phyloP scores from a whole-genome alignment of 139 green algal species.

The Chlorella sp. region DNA sequence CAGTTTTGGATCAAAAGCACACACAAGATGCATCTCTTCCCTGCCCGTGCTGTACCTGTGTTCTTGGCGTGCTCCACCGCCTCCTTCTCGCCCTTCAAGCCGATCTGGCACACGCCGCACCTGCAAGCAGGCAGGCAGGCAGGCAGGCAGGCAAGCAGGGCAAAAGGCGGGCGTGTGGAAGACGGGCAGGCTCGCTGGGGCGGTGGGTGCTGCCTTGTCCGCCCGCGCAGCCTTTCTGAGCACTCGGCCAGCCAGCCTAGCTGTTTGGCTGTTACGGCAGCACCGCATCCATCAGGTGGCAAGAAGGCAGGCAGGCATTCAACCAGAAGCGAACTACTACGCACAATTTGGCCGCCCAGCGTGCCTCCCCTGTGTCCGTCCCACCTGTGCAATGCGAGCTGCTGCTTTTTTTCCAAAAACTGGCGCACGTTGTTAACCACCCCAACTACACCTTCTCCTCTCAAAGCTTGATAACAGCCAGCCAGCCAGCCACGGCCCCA shows the following conservation, averaged over 20 bases:
- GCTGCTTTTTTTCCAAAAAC: not conserved
- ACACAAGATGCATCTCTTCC: too few species aligned
- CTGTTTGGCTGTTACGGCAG: too few species aligned
- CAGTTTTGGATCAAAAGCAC: too few species aligned
- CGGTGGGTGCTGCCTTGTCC: not conserved
- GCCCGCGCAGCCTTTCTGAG: not conserved
- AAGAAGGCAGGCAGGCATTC: too few species aligned
- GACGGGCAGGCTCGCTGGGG: too few species aligned
- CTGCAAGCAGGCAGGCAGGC: not conserved
- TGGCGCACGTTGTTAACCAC: not conserved
- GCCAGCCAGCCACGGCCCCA: not conserved
- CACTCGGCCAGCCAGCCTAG: not conserved
- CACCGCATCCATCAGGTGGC: too few species aligned
- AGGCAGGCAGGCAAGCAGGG: not conserved
- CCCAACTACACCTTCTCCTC: not conserved
- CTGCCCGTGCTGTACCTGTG: constrained; percentile 45
- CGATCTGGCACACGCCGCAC: constrained; percentile 85
- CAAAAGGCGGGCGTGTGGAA: not conserved
- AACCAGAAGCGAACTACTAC: not conserved
- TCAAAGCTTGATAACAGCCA: not conserved
- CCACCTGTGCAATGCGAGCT: not conserved
- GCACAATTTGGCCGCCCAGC: too few species aligned
- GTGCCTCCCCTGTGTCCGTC: too few species aligned
- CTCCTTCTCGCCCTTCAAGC: constrained; percentile 87
- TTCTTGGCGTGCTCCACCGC: constrained; percentile 86